phyloP scores from a whole-genome alignment of 108 stramenopile species.

The Nitzschia putrida region DNA sequence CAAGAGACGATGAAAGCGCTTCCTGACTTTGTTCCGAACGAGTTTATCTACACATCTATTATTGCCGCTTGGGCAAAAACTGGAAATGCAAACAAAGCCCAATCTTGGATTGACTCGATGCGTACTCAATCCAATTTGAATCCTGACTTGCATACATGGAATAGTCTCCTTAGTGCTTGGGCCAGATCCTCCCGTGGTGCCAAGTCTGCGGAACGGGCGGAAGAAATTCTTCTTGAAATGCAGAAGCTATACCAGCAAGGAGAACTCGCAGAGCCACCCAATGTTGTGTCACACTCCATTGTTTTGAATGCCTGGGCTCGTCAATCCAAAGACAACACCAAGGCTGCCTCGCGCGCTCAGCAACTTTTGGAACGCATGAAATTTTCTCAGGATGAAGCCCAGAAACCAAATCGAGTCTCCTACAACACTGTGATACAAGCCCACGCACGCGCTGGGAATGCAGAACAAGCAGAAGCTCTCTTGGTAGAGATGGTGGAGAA shows the following conservation, averaged over 20 bases:
- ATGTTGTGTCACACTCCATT: conserved; percentile 67
- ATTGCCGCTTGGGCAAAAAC: conserved; percentile 29
- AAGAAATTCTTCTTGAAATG: conserved; percentile 29
- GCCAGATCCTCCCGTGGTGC: not conserved
- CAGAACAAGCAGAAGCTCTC: conserved; percentile 32
- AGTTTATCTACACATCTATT: conserved; percentile 22
- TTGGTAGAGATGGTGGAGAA: conserved; percentile 35
- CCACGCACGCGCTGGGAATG: conserved; percentile 27
- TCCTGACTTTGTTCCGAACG: conserved; percentile 12
- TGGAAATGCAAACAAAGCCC: conserved; percentile 25
- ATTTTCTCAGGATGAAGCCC: not conserved
- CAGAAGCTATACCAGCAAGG: conserved; percentile 15
- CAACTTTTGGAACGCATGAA: conserved; percentile 58
- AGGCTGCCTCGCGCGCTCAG: conserved; percentile 54
- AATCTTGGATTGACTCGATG: conserved; percentile 33
- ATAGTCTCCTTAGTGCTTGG: conserved; percentile 23
- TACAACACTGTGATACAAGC: conserved; percentile 72
- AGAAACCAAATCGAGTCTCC: conserved; percentile 55
- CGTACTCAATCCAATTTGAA: not conserved
- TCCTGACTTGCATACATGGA: conserved; percentile 30
- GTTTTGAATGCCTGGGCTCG: conserved; percentile 63
- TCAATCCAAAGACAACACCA: conserved; percentile 35
- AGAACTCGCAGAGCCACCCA: conserved; percentile 34
- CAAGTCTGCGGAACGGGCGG: conserved; percentile 27
- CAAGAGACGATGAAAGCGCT: not conserved